Evolutionary conservation across 2,329 filamentous ascomycete genomes (phyloP).

Genomic region (Alternaria angustiovoidea): DNA sequence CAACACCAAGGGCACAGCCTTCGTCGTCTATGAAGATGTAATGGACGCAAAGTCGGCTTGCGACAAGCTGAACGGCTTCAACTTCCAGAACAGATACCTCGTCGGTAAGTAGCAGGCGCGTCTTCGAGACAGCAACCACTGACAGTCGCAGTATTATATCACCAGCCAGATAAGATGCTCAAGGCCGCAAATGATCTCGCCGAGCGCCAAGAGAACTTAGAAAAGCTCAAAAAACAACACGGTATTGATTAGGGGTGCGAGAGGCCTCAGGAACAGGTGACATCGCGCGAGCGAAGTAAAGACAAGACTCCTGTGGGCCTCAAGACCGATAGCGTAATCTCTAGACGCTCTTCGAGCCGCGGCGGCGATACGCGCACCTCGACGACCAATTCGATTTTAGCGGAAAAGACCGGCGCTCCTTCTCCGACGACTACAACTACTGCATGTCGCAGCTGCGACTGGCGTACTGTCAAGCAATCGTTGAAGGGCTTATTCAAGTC

Average conservation of each 20-base stretch:
- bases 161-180: conserved; percentile 80
- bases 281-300: conserved; percentile 40
- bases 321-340: conserved; percentile 41
- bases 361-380: conserved; percentile 30
- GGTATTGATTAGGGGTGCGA: conserved; percentile 83
- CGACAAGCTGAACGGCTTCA: conserved; percentile 99
- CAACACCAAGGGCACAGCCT: conserved; percentile 97
- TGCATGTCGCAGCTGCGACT: conserved; percentile 42
- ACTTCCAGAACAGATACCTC: conserved; percentile 99
- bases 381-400: conserved; percentile 35
- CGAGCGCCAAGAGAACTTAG: conserved; percentile 94
- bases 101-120: conserved; percentile 71
- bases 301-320: conserved; percentile 49
- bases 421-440: conserved; percentile 25
- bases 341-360: conserved; percentile 37
- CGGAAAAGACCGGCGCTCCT: conserved; percentile 32
- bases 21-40: conserved; percentile 99
- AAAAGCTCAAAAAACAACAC: conserved; percentile 96
- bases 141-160: conserved; percentile 68
- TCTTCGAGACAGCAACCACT: conserved; percentile 11
- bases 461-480: conserved; percentile 42
- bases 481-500: conserved; percentile 45
- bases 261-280: conserved; percentile 58
- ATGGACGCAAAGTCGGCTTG: conserved; percentile 98
- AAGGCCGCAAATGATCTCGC: conserved; percentile 94